Evolutionary conservation across 2,329 filamentous ascomycete genomes (phyloP), one percentile per base, ranked within the genome.

Genomic region (Fusarium sp.): DNA sequence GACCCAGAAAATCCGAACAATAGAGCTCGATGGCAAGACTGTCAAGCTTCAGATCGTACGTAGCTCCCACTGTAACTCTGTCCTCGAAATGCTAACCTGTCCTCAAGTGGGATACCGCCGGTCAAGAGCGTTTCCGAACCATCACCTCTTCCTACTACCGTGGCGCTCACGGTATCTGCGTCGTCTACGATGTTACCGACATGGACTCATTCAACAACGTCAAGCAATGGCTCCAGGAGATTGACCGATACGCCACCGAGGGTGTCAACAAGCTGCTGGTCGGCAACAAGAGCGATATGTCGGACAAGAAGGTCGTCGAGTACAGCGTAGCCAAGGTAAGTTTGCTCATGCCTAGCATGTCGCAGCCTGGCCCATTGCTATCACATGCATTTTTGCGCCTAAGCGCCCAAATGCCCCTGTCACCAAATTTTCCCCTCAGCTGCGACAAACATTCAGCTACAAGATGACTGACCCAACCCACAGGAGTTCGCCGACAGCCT

Each of bases 201-300:
- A 97, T 98, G 94, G 95, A 98, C 80, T 97, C 92, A 28, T 99
- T 99, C 92, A 98, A 99, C 89, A 99, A 98, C 84, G 95, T 99
- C 74, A 98, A 99, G 91, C 95, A 99, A 86, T 99, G 95, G 95
- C 88, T 99, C 64, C 95, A 99, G 81, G 95, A 99, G 84, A 99
- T 99, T 73, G 95, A 99, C 84, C 90, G 95, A 79, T 98, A 99
- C 76, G 95, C 95, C 72, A 99, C 95, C 70, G 95, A 99, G 82
- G 95, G 95, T 69, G 95, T 99, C 76, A 99, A 99, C 88, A 99
- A 99, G 87, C 87, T 99, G 69, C 89, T 99, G 63, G 94, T 99
- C 64, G 95, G 95, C 76, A 99, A 99, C 91, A 99, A 99, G 91
- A 97, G 93, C 82, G 95, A 99, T 91, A 98, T 99, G 93, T 89